Conservation (phyloP, 2,329 filamentous ascomycete species). For the Pseudogymnoascus sp. region DNA sequence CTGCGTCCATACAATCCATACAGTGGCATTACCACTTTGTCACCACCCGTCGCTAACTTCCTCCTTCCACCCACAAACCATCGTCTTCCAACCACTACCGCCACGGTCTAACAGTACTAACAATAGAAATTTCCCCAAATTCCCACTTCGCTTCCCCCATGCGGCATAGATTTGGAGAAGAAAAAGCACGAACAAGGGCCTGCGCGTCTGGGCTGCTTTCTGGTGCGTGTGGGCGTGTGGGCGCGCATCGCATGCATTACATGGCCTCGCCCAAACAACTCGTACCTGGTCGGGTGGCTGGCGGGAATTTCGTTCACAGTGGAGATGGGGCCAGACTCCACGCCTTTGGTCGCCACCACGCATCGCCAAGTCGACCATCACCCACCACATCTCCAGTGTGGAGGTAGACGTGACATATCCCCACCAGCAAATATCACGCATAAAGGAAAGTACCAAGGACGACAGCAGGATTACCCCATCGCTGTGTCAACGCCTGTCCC, state of each 20-base stretch:
- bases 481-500: not conserved
- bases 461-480: not conserved
- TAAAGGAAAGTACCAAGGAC: not conserved
- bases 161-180: not conserved
- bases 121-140: not conserved
- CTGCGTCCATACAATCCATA: not conserved
- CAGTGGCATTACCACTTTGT: not conserved
- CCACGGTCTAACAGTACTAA: not conserved
- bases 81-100: not conserved
- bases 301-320: not conserved
- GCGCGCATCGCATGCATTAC: not conserved
- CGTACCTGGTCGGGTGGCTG: conserved; percentile 4
- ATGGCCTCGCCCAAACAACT: not conserved
- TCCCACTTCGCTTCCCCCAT: not conserved
- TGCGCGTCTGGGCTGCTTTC: not conserved
- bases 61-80: not conserved
- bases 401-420: not conserved
- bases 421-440: not conserved
- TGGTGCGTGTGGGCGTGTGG: not conserved
- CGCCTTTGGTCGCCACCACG: not conserved
- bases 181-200: not conserved
- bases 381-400: not conserved
- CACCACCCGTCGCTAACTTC: not conserved
- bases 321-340: not conserved
- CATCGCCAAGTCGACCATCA: not conserved